Conservation (phyloP, 805 yeast species). For the Torulaspora delbrueckii region DNA sequence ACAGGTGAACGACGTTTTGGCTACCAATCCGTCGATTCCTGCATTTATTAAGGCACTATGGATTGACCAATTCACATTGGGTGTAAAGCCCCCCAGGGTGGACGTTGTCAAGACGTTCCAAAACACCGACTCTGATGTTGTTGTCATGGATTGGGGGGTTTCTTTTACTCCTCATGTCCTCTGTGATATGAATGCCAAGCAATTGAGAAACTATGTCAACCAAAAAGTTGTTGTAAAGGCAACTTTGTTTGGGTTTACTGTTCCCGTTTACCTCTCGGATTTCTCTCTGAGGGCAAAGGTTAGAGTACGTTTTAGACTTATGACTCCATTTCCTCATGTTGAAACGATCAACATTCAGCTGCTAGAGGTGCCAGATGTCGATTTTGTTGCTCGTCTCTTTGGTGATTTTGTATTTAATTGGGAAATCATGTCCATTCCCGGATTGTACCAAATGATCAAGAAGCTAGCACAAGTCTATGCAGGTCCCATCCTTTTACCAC, state of each 20-base stretch:
- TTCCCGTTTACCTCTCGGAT: constrained; percentile 78
- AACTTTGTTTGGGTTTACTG: constrained; percentile 71
- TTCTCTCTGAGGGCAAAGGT: constrained; percentile 69
- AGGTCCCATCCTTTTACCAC: constrained; percentile 84
- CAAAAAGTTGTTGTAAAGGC: constrained; percentile 75
- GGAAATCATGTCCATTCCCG: constrained; percentile 86
- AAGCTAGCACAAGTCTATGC: constrained; percentile 80
- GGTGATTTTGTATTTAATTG: constrained; percentile 83
- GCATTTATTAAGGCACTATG: constrained; percentile 76
- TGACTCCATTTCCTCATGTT: constrained; percentile 86
- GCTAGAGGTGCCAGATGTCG: constrained; percentile 82
- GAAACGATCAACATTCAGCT: constrained; percentile 85
- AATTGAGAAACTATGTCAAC: constrained; percentile 76
- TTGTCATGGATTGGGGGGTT: constrained; percentile 96
- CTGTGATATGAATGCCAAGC: constrained; percentile 80
- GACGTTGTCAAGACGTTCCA: constrained; percentile 85
- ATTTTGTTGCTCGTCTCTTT: constrained; percentile 64
- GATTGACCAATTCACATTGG: constrained; percentile 85
- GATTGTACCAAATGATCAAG: constrained; percentile 73
- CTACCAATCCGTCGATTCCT: constrained; percentile 69
- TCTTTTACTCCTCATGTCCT: constrained; percentile 89
- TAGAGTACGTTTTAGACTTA: constrained; percentile 83
- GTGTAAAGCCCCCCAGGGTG: constrained; percentile 92
- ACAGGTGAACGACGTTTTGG: constrained; percentile 77
- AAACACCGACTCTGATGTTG: constrained; percentile 86